Percentiles rank a stretch among this genome's conserved stretches.
Evolutionary conservation across 805 yeast species (phyloP).

Genomic region (Peterozyma toletana): DNA sequence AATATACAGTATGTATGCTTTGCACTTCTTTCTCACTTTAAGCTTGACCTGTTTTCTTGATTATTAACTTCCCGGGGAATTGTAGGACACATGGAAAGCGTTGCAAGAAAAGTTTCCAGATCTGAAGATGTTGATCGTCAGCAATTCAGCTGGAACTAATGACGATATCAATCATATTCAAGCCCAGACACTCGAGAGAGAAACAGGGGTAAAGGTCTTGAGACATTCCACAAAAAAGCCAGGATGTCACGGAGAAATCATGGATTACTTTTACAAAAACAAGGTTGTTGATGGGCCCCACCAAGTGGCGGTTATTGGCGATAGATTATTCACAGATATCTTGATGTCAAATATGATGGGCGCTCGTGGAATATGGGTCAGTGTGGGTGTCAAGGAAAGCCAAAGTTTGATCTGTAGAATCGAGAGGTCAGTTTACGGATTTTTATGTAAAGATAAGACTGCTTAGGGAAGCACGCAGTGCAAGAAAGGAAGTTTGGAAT

Average conservation of each 20-base stretch:
- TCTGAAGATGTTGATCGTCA: conserved; percentile 64
- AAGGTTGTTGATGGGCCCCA: conserved; percentile 38
- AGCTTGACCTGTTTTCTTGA: neutral
- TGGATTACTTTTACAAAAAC: conserved; percentile 47
- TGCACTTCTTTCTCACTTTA: neutral
- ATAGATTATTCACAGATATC: conserved; percentile 84
- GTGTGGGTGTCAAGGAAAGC: conserved; percentile 63
- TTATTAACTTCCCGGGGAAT: neutral
- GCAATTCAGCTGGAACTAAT: conserved; percentile 88
- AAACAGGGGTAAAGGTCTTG: conserved; percentile 63
- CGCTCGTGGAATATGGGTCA: conserved; percentile 74
- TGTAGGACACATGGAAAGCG: conserved; percentile 41
- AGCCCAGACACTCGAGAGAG: conserved; percentile 54
- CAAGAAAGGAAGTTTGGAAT: no score
- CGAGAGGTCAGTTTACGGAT: conserved; percentile 34
- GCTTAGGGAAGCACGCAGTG: no score
- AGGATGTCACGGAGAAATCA: conserved; percentile 67
- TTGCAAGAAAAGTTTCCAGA: conserved; percentile 53
- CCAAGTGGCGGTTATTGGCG: conserved; percentile 85
- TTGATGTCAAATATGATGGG: conserved; percentile 95
- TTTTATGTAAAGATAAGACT: neutral
- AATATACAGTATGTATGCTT: conserved; percentile 33
- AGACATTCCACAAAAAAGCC: conserved; percentile 76
- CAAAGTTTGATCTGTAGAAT: conserved; percentile 41
- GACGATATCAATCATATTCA: conserved; percentile 58